Evolutionary conservation across 2,329 filamentous ascomycete genomes (phyloP).

Genomic region (Phoma sp.): DNA sequence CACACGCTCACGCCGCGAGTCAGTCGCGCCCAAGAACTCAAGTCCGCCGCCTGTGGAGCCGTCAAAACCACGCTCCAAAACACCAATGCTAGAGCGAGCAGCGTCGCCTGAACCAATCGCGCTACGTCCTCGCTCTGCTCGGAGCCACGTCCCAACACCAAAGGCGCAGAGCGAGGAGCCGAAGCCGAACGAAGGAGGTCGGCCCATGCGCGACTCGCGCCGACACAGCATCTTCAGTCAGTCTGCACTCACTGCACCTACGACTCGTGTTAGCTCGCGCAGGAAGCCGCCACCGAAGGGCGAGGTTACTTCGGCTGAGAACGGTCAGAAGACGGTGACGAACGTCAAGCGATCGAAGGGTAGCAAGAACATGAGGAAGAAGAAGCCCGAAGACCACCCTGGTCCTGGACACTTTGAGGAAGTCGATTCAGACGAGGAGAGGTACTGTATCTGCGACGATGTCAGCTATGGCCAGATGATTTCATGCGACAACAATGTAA

Average conservation of each 20-base stretch:
- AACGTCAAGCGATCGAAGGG: slow-evolving; percentile 71
- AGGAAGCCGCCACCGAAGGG: slow-evolving; percentile 76
- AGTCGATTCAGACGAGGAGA: slow-evolving; percentile 77
- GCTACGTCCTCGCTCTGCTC: slow-evolving; percentile 49
- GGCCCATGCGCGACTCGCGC: slow-evolving; percentile 49
- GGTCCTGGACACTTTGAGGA: slow-evolving; percentile 45
- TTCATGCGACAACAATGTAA: slow-evolving; percentile 77
- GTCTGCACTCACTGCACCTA: slow-evolving; percentile 38
- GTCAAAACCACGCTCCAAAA: slow-evolving; percentile 30
- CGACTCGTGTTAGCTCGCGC: slow-evolving; percentile 57
- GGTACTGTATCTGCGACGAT: slow-evolving; percentile 80
- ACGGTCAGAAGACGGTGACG: slow-evolving; percentile 69
- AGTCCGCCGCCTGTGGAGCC: slow-evolving; percentile 30
- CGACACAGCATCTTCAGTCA: slow-evolving; percentile 56
- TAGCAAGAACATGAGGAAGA: slow-evolving; percentile 59
- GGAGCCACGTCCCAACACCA: slow-evolving; percentile 46
- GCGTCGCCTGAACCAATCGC: slow-evolving; percentile 21
- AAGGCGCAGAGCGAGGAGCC: slow-evolving; percentile 61
- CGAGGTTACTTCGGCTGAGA: slow-evolving; percentile 69
- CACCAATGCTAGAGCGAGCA: slow-evolving; percentile 24
- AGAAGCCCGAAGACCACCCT: slow-evolving; percentile 32
- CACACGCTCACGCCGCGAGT: slow-evolving; percentile 45
- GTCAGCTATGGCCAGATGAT: slow-evolving; percentile 87
- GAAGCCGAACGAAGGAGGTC: slow-evolving; percentile 47
- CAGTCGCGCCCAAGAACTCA: slow-evolving; percentile 35